phyloP scores from a whole-genome alignment of 2,329 filamentous ascomycete genomes.

The Samsoniella hepiali region DNA sequence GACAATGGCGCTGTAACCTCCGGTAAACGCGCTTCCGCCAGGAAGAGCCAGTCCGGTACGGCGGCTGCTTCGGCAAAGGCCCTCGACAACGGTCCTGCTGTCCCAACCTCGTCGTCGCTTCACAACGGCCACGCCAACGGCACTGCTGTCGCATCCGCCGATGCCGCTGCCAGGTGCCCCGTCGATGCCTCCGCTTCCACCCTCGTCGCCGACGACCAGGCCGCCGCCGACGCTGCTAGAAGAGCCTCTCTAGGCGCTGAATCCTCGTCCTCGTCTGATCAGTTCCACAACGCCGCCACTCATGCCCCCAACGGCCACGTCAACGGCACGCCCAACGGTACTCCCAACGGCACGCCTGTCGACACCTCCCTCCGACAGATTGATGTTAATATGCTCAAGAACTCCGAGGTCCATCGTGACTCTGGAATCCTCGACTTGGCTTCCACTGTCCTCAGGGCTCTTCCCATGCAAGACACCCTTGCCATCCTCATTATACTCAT shows the following conservation, averaged over 20 bases:
- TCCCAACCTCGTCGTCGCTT: slow-evolving; percentile 24
- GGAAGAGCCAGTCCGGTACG: slow-evolving; percentile 45
- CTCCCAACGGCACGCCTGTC: slow-evolving; percentile 36
- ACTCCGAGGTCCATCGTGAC: slow-evolving; percentile 65
- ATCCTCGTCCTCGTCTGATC: slow-evolving; percentile 34
- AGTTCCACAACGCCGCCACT: slow-evolving; percentile 31
- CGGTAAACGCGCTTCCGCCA: slow-evolving; percentile 37
- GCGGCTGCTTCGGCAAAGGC: slow-evolving; percentile 33
- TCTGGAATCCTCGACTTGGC: slow-evolving; percentile 72
- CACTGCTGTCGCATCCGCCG: not conserved
- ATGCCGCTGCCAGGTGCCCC: not conserved
- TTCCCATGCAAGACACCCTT: slow-evolving; percentile 90
- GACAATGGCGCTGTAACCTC: slow-evolving; percentile 80
- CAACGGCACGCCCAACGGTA: slow-evolving; percentile 38
- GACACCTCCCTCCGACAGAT: slow-evolving; percentile 60
- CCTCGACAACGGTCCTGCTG: slow-evolving; percentile 28
- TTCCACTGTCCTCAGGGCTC: slow-evolving; percentile 82
- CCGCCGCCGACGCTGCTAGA: not conserved
- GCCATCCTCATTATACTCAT: slow-evolving; percentile 95
- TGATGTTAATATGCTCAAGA: slow-evolving; percentile 67
- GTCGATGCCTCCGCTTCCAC: slow-evolving; percentile 3
- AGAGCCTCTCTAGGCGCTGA: slow-evolving; percentile 15
- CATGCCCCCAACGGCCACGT: slow-evolving; percentile 29
- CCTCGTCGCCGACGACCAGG: slow-evolving; percentile 9
- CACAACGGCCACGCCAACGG: slow-evolving; percentile 17